Conservation (phyloP, 352 stramenopile genomes). For the Globisporangium perplexum region DNA sequence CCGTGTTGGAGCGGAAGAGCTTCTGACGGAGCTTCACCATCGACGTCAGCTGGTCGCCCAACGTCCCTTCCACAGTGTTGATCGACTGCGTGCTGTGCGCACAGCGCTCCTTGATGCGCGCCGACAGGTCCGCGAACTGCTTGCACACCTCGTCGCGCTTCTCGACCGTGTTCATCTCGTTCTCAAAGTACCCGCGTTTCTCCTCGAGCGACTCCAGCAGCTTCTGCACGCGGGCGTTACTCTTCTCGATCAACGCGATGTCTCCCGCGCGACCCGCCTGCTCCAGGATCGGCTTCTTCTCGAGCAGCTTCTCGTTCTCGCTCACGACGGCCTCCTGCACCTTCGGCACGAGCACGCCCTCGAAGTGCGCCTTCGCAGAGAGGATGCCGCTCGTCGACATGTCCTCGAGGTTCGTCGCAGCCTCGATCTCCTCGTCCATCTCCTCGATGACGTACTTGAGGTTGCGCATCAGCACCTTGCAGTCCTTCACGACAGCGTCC, state of each 20-base stretch:
- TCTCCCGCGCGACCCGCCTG: constrained; percentile 51
- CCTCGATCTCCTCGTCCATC: constrained; percentile 85
- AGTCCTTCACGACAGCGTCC: constrained; percentile 82
- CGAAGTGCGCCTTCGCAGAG: constrained; percentile 61
- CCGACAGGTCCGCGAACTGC: constrained; percentile 70
- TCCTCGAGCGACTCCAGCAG: constrained; percentile 63
- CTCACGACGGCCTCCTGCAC: constrained; percentile 60
- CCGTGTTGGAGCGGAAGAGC: constrained; percentile 63
- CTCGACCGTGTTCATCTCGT: constrained; percentile 69
- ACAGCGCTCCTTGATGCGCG: constrained; percentile 74
- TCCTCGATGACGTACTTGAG: constrained; percentile 88
- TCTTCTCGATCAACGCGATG: constrained; percentile 70
- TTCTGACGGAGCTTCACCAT: constrained; percentile 67
- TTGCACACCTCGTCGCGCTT: constrained; percentile 70
- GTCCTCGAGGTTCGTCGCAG: constrained; percentile 64
- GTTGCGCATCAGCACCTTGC: constrained; percentile 79
- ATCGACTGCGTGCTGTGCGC: constrained; percentile 68
- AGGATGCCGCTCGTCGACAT: constrained; percentile 64
- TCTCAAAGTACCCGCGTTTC: constrained; percentile 71
- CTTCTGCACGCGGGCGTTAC: constrained; percentile 56
- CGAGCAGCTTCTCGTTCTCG: constrained; percentile 76
- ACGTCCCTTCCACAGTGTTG: constrained; percentile 66
- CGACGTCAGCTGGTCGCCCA: constrained; percentile 74
- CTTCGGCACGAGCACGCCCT: constrained; percentile 63
- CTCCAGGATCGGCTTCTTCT: constrained; percentile 71